phyloP scores from a whole-genome alignment of 768 basidiomycete species.

The Lactarius trivialis region DNA sequence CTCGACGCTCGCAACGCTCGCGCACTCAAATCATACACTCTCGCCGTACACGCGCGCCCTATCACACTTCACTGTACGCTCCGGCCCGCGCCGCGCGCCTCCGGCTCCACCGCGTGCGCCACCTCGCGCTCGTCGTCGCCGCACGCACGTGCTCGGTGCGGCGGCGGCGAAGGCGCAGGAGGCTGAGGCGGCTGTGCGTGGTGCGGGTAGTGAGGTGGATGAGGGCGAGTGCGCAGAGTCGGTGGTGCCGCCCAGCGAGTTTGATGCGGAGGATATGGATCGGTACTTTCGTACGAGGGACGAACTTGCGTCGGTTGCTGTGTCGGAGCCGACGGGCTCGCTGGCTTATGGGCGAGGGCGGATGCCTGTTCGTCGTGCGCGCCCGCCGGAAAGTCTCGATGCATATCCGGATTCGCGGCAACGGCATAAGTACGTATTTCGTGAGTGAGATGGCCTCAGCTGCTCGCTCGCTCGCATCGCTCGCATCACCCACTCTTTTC shows the following conservation, averaged over 20 bases:
- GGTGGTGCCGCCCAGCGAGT: slow-evolving; percentile 36
- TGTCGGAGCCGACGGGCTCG: background rate
- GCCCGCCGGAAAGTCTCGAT: background rate
- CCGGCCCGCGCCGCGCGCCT: slow-evolving; percentile 55
- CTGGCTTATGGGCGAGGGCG: background rate
- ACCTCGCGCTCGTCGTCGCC: slow-evolving; percentile 69
- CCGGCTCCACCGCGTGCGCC: slow-evolving; percentile 43
- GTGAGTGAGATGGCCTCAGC: background rate
- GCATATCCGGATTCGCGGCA: background rate
- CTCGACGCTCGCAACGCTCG: slow-evolving; percentile 80
- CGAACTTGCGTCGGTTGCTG: slow-evolving; percentile 17
- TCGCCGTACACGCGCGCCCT: slow-evolving; percentile 89
- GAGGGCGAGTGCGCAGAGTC: slow-evolving; percentile 1
- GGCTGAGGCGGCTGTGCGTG: slow-evolving; percentile 9
- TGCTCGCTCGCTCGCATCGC: too few species aligned
- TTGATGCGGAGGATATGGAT: slow-evolving; percentile 67
- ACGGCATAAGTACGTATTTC: background rate
- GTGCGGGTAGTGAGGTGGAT: background rate
- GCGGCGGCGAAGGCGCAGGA: slow-evolving; percentile 8
- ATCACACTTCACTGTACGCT: slow-evolving; percentile 88
- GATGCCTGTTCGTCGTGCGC: background rate
- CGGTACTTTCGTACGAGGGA: slow-evolving; percentile 52
- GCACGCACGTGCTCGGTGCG: slow-evolving; percentile 40
- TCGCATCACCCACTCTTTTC: background rate
- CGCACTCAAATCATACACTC: slow-evolving; percentile 86